Conservation (phyloP, 331 rosid genomes). For the Spiraea crenata region DNA sequence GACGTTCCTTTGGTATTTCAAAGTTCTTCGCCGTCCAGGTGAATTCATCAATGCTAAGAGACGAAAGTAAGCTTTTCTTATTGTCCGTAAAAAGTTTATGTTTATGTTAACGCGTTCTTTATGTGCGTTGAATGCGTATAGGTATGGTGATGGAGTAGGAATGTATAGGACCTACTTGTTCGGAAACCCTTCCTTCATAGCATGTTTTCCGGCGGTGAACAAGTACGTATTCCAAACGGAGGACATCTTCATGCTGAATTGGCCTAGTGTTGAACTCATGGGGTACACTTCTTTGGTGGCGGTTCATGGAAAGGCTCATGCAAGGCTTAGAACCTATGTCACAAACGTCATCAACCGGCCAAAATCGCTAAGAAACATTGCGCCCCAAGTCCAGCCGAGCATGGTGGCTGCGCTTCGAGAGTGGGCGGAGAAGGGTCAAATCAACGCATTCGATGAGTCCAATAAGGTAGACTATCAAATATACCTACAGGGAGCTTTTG, state of each 20-base stretch:
- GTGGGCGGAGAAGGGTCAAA: slow-evolving; percentile 23
- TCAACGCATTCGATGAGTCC: slow-evolving; percentile 14
- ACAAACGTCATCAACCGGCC: slow-evolving; percentile 22
- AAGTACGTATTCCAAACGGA: slow-evolving; percentile 25
- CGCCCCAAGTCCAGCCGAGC: slow-evolving; percentile 27
- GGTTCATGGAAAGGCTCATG: slow-evolving; percentile 25
- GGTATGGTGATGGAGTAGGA: slow-evolving; percentile 44
- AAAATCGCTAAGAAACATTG: slow-evolving; percentile 14
- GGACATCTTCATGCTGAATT: neutral
- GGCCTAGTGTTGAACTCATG: slow-evolving; percentile 28
- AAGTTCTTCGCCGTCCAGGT: slow-evolving; percentile 18
- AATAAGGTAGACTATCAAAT: slow-evolving; percentile 13
- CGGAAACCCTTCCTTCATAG: slow-evolving; percentile 37
- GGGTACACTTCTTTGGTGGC: slow-evolving; percentile 29
- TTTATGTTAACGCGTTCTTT: too few relatives aligned
- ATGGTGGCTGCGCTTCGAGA: slow-evolving; percentile 11
- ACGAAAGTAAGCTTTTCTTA: slow-evolving; percentile 29
- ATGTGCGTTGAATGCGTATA: neutral
- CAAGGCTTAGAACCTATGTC: slow-evolving; percentile 22
- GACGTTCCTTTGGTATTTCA: slow-evolving; percentile 42
- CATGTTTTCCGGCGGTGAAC: slow-evolving; percentile 24
- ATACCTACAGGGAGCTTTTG: too few relatives aligned
- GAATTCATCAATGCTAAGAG: slow-evolving; percentile 36
- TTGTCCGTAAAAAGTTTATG: too few relatives aligned
- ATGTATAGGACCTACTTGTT: slow-evolving; percentile 40